These are phyloP conservation scores for Apiosordaria backusii DNA, from an alignment of 495 filamentous ascomycete genomes.

Conservation along the genomic window DNA sequence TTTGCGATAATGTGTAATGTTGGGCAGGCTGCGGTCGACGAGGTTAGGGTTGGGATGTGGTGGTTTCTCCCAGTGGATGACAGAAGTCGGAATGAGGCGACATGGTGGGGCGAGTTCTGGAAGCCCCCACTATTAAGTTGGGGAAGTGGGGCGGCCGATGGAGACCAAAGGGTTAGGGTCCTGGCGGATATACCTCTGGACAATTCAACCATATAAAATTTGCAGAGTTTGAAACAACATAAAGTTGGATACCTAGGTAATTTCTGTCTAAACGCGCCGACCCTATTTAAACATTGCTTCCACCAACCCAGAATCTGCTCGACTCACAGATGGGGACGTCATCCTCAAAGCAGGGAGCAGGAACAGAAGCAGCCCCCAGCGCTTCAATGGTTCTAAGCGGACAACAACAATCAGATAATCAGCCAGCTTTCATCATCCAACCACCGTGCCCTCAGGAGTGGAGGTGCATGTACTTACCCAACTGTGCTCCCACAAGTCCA, in stretches of 20 bases:
- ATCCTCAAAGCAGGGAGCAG: background rate
- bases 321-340: background rate
- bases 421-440: too few species aligned
- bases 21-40: background rate
- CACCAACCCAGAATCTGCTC: background rate
- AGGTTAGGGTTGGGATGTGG: background rate
- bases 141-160: background rate
- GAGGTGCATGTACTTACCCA: background rate
- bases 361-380: background rate
- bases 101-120: background rate
- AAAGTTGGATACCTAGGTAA: too few species aligned
- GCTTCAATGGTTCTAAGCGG: background rate
- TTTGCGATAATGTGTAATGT: background rate
- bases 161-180: background rate
- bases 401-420: background rate
- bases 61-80: background rate
- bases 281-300: too few species aligned
- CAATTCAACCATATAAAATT: too few species aligned
- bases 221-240: too few species aligned
- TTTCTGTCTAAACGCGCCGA: too few species aligned
- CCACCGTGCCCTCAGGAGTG: too few species aligned
- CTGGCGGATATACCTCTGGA: background rate
- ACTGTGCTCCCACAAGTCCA: background rate
- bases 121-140: background rate
- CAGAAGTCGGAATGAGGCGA: background rate